Evolutionary conservation across 2,329 filamentous ascomycete genomes (phyloP), one percentile per base, ranked within the genome.

Genomic region (Apiospora kogelbergensis): DNA sequence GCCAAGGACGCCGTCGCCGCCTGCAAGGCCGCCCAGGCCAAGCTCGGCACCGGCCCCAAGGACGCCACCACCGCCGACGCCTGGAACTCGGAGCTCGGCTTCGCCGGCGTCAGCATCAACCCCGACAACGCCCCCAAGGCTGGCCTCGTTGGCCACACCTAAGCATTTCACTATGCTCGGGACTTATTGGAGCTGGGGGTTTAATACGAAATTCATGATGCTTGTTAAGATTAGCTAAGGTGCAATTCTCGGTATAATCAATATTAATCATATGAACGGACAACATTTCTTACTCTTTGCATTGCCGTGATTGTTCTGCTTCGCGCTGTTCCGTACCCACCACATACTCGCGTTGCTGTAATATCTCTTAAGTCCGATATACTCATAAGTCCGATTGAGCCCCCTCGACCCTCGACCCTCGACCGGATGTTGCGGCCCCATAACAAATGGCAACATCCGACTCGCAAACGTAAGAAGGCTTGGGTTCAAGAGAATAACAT

Each of bases 1-100:
- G 89, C 89, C 76, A 83, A 81, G 33, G 89, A 87, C 4, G 90
- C 89, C 67, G 83, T 86, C 72, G 76, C 83, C 15, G 83, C 84
- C 6, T 90, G 87, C 78, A 73, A 78, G 65, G 78, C 80, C 30
- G 89, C 88, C 2, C 82, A 89, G 80, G 81, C 73, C 2, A 68
- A 71, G 26, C 74, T 79, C n/a, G 72, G 74, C 17, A 67, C 67
- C 41, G 81, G 79, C 45, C 76, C 79, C 46, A 76, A 78, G 69
- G 78, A 83, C 68, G 77, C 72, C 17, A 69, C 75, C 1, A 82
- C 81, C 0, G 82, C 82, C 17, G 68, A 82, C 60, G 76, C 76
- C 33, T 84, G 81, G 79, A 84, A 84, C 76, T 71, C 72, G 11
- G 72, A 76, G n/a, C 74, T 84, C 11, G 81, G 81, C 26, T 83